Evolutionary conservation across 768 basidiomycete genomes (phyloP), one percentile per base, ranked within the genome.

Genomic region (Macrolepiota fuliginosa): DNA sequence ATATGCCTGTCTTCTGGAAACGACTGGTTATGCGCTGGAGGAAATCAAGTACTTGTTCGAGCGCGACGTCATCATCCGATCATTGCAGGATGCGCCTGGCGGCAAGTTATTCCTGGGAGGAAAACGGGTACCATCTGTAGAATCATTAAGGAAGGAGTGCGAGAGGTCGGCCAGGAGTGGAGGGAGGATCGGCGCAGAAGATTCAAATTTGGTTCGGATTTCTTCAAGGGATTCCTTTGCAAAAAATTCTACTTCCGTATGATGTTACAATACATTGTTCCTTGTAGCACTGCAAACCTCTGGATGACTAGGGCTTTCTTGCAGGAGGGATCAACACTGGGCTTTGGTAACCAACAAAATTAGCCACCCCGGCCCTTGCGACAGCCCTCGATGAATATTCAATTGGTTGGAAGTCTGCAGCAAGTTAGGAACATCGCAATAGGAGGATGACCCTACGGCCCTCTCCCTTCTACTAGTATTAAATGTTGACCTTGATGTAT

Each of bases 1-100:
- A n/a, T 79, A 79, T 67, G 61, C 78, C 54, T 75, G 73, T 64
- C 69, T 81, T 12, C 82, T 81, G 1, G 82, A 83, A 68, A 82
- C 80, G n/a, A 71, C 70, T 17, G 79, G 79, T 29, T 73, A 75
- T 58, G 76, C 76, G 12, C 65, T 83, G 62, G 81, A 83, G 69
- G 80, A 81, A 59, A 77, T 83, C 58, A 74, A 75, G 35, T 72
- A 72, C 57, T 66, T 82, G 3, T 82, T 81, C 54, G 80, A 79
- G 67, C 65, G 71, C 10, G 73, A 77, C 40, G 66, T 76, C 22
- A 65, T 77, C 15, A 46, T 74, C 9, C 67, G 78, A 9, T 64
- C 79, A 17, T 56, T 80, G 60, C 68, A 74, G 61, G 78, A 79
- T 66, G 78, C 79, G 2, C 79, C 79, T 7, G 73, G 76, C 17